Conservation (phyloP, 2,329 filamentous ascomycete genomes). For the Colletotrichum spinosum region DNA sequence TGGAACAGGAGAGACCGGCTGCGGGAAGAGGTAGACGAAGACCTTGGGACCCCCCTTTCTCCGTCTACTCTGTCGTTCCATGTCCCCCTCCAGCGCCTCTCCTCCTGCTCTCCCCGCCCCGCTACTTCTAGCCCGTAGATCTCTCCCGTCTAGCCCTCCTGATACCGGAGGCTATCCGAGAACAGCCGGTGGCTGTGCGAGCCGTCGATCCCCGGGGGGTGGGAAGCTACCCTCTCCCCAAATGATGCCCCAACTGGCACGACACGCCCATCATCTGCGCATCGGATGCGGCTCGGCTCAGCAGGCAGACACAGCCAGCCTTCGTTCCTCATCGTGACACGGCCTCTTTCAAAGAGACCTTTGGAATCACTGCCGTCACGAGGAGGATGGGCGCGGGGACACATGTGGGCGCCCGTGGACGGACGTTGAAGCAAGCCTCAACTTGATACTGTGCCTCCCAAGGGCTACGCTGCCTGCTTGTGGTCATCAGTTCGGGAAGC, state of each 20-base stretch:
- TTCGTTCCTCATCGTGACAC: background rate
- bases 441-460: background rate
- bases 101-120: conserved; percentile 23
- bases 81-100: conserved; percentile 17
- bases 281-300: conserved; percentile 19
- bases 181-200: conserved; percentile 23
- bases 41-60: background rate
- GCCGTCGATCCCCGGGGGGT: conserved; percentile 2
- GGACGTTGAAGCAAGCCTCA: conserved; percentile 16
- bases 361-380: conserved; percentile 15
- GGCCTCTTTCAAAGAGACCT: conserved; percentile 12
- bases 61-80: conserved; percentile 7
- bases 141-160: conserved; percentile 12
- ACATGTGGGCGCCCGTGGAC: conserved; percentile 10
- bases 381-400: background rate
- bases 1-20: conserved; percentile 16
- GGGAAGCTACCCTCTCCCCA: conserved; percentile 13
- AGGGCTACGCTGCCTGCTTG: background rate
- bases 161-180: conserved; percentile 14
- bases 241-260: background rate
- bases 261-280: background rate
- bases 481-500: background rate
- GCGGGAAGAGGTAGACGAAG: conserved; percentile 11
- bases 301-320: conserved; percentile 11
- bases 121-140: conserved; percentile 32